phyloP scores from a whole-genome alignment of 2,329 filamentous ascomycete species.

The Diaporthe vaccinii region DNA sequence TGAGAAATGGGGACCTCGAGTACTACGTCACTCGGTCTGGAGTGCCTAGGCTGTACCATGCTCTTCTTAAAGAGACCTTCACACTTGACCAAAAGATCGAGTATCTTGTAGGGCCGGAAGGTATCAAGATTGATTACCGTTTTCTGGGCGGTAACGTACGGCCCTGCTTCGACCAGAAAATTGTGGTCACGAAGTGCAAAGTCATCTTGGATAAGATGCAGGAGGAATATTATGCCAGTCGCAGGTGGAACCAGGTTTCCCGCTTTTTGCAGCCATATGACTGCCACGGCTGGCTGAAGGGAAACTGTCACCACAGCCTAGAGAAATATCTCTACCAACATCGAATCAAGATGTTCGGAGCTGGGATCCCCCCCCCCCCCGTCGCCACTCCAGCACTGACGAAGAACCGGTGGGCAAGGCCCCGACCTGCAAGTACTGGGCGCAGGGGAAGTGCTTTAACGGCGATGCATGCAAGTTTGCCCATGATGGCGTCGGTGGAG shows the following conservation, averaged over 20 bases:
- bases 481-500: not conserved
- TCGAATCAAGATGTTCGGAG: not conserved
- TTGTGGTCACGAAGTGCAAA: not conserved
- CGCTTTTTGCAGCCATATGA: not conserved
- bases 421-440: not conserved
- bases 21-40: not conserved
- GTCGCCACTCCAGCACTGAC: accelerated
- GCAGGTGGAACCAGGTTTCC: not conserved
- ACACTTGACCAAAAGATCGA: not conserved
- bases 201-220: not conserved
- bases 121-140: not conserved
- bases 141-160: not conserved
- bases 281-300: not conserved
- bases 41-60: too few species aligned
- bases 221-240: not conserved
- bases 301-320: not conserved
- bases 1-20: not conserved
- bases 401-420: not conserved
- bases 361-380: too few species aligned
- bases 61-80: not conserved
- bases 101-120: not conserved
- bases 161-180: not conserved
- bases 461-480: not conserved
- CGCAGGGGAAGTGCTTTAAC: not conserved
- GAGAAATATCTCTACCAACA: not conserved